These are phyloP conservation scores for Gaeumannomyces sp. DNA, from an alignment of 2,329 filamentous ascomycete genomes.

Conservation along the genomic window DNA sequence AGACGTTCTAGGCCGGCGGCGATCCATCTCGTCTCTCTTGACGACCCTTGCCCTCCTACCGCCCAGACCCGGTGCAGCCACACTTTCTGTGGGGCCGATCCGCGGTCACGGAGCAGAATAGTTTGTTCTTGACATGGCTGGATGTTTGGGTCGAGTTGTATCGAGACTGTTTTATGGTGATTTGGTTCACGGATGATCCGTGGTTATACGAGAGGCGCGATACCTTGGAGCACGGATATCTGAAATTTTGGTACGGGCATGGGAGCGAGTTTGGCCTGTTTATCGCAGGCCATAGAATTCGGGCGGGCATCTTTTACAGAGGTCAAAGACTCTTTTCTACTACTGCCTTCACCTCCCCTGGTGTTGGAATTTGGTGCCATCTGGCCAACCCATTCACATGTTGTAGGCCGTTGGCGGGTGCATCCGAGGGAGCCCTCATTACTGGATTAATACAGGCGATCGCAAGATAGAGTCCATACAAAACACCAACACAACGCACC, in stretches of 20 bases:
- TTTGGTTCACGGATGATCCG: neutral
- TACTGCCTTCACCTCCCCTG: neutral
- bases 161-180: neutral
- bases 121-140: neutral
- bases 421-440: neutral
- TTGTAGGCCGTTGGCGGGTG: neutral
- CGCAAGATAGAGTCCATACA: slow-evolving; percentile 4
- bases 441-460: slow-evolving; percentile 7
- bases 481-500: neutral
- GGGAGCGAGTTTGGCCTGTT: neutral
- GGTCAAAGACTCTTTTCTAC: neutral
- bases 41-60: neutral
- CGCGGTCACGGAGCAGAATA: neutral
- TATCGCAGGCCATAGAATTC: neutral
- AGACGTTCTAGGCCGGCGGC: slow-evolving; percentile 57
- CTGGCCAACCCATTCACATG: neutral
- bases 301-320: neutral
- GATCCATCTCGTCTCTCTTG: neutral
- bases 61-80: neutral
- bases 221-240: neutral
- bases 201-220: neutral
- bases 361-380: neutral
- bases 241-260: neutral
- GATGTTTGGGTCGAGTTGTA: neutral
- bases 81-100: neutral